These are phyloP conservation scores for Candida succiphila DNA, from an alignment of 805 yeast species.

Conservation along the genomic window DNA sequence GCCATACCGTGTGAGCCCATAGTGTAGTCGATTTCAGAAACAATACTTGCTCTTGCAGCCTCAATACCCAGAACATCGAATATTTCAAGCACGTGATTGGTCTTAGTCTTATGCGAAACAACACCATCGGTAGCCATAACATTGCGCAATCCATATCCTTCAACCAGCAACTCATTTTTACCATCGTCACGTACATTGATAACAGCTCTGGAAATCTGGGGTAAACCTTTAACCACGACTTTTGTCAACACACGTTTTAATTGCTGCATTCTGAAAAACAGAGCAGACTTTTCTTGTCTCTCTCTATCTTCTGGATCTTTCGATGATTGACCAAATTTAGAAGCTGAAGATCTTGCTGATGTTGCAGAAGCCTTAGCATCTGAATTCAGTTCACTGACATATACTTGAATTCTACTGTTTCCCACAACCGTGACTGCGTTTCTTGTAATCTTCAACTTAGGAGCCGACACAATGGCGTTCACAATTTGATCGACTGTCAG, in stretches of 20 bases:
- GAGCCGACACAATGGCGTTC: conserved; percentile 69
- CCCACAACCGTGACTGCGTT: conserved; percentile 64
- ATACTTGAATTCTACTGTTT: conserved; percentile 54
- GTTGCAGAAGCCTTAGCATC: conserved; percentile 32
- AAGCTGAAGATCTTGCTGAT: conserved; percentile 28
- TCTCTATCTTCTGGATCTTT: conserved; percentile 27
- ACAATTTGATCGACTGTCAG: conserved; percentile 81
- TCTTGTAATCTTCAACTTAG: conserved; percentile 75
- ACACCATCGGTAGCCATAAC: conserved; percentile 99
- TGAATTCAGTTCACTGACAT: conserved; percentile 36
- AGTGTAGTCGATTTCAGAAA: conserved; percentile 90
- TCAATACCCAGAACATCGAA: conserved; percentile 89
- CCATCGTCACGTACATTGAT: conserved; percentile 84
- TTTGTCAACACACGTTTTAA: conserved; percentile 77
- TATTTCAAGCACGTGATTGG: conserved; percentile 91
- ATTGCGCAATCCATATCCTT: conserved; percentile 92
- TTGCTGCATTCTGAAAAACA: conserved; percentile 84
- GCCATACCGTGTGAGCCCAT: conserved; percentile 99
- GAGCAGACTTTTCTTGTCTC: conserved; percentile 32
- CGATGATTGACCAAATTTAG: conserved; percentile 19
- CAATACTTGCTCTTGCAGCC: conserved; percentile 91
- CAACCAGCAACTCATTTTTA: conserved; percentile 86
- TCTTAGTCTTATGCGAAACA: conserved; percentile 73
- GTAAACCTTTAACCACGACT: conserved; percentile 87
- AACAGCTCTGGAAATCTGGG: conserved; percentile 91